Base-by-base conservation (phyloP, 306 rosid genomes). In the Rubus parviflorus region DNA sequence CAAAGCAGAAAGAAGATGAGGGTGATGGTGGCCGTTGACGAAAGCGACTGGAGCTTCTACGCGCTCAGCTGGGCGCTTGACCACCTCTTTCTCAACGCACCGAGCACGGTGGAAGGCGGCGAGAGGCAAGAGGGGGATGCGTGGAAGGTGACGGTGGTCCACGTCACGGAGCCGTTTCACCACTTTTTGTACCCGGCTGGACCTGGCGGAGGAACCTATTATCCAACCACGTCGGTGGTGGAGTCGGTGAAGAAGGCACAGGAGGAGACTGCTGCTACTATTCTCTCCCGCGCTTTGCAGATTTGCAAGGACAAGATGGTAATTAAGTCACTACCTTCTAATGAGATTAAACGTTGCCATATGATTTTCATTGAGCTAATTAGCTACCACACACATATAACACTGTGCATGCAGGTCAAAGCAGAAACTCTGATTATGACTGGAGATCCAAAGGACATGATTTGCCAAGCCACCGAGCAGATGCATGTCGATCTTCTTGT, bases 391-490 rank as follows among this genome's bases (percentile, higher is more conserved):
- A 54, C 12, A n/a, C 19, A 4, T 54, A 51, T 51, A 54, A 54
- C n/a, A 54, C 19, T n/a, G 60, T 30, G 35, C 35, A 30, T 62
- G 85, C 78, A 93, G 94, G 61, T 89, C 66, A 89, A 89, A 83
- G 86, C 92, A 22, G 89, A 93, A 72, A 84, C 88, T 61, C 46
- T 93, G 0, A 41, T 76, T 71, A 72, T 89, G 35, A 78, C 49
- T 41, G 97, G 98, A 53, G 94, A 93, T 13, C 80, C 97, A 43
- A 90, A 91, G 77, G 94, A 93, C 76, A 83, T 79, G 89, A 90
- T 93, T 12, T 90, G 98, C 72, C 81, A 89, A 51, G 90, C 91
- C 2, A 79, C 86, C 12, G 97, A 88, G 81, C 85, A 89, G 75
- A 80, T 89, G 90, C 84, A 82, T 37, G 87, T 88, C 42, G 85